Percentiles rank a stretch among this genome's conserved stretches.
phyloP scores from a whole-genome alignment of 257 asterid species.

The Cynanchum wilfordii region DNA sequence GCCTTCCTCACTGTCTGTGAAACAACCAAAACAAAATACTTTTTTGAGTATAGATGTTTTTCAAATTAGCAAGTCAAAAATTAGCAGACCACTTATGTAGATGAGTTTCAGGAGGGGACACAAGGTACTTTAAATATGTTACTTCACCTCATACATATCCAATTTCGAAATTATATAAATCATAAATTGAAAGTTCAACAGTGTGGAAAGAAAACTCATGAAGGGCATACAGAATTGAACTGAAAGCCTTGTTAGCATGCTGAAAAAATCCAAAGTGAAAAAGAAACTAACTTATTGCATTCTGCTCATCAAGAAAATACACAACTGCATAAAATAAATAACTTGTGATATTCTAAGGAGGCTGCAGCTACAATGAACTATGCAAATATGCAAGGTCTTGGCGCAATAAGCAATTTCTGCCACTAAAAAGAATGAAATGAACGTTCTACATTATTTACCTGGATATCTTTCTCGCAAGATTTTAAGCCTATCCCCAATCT shows the following conservation, averaged over 20 bases:
- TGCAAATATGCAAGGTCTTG: background rate
- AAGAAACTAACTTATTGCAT: background rate
- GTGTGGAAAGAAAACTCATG: background rate
- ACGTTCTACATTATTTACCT: constrained; percentile 30
- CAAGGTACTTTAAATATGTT: background rate
- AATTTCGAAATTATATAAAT: background rate
- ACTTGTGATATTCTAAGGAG: too few relatives aligned
- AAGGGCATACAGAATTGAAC: background rate
- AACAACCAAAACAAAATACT: background rate
- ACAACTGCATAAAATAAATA: too few relatives aligned
- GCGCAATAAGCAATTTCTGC: background rate
- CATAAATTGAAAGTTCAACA: background rate
- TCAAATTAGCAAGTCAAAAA: background rate
- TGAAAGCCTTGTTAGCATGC: background rate
- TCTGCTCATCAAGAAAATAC: too few relatives aligned
- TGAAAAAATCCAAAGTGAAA: background rate
- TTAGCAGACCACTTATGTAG: background rate
- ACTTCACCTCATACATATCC: background rate
- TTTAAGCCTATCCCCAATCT: constrained; percentile 71
- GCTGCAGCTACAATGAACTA: background rate
- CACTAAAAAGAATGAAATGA: constrained; percentile 10
- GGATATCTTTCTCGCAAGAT: constrained; percentile 78
- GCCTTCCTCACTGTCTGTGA: constrained; percentile 88
- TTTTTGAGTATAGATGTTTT: too few relatives aligned
- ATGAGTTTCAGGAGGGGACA: background rate